A percentile compares a stretch with the other conserved stretches of the same genome.
These are phyloP conservation scores for Neonectria ditissima DNA, from an alignment of 2,329 filamentous ascomycete species.

Conservation along the genomic window DNA sequence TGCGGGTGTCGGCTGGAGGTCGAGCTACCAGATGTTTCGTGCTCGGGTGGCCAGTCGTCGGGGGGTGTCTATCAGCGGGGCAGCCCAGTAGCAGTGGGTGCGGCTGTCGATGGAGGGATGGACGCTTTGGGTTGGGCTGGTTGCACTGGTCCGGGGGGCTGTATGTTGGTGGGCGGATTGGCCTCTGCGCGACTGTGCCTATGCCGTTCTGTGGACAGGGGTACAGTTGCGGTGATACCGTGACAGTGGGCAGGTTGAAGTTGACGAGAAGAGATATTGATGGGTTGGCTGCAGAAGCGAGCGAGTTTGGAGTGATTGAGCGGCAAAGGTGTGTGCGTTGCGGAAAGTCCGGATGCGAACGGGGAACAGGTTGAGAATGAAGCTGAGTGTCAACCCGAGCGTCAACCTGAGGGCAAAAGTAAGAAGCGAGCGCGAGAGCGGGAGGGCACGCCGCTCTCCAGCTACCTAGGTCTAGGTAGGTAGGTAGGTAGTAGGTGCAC, in stretches of 20 bases:
- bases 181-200: constrained; percentile 33
- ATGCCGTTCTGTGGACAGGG: constrained; percentile 23
- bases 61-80: constrained; percentile 41
- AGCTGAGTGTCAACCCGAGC: neutral
- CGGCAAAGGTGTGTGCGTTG: neutral
- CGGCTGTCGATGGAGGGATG: constrained; percentile 37
- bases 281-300: constrained; percentile 6
- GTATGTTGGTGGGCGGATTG: constrained; percentile 23
- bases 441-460: constrained; percentile 14
- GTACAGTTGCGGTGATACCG: constrained; percentile 22
- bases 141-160: constrained; percentile 36
- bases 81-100: constrained; percentile 36
- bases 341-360: neutral
- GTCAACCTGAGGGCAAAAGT: neutral
- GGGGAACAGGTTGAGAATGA: constrained; percentile 1
- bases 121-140: constrained; percentile 34
- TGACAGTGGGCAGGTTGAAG: constrained; percentile 4
- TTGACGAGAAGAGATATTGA: neutral
- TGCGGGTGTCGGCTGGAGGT: constrained; percentile 39
- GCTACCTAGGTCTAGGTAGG: constrained; percentile 6
- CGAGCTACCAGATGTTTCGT: constrained; percentile 24
- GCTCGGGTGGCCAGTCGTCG: constrained; percentile 33
- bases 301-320: constrained; percentile 4
- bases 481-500: neutral
- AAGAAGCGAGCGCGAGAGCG: neutral